These are phyloP conservation scores for Lactarius sp. DNA, from an alignment of 768 basidiomycete genomes.

Conservation along the genomic window DNA sequence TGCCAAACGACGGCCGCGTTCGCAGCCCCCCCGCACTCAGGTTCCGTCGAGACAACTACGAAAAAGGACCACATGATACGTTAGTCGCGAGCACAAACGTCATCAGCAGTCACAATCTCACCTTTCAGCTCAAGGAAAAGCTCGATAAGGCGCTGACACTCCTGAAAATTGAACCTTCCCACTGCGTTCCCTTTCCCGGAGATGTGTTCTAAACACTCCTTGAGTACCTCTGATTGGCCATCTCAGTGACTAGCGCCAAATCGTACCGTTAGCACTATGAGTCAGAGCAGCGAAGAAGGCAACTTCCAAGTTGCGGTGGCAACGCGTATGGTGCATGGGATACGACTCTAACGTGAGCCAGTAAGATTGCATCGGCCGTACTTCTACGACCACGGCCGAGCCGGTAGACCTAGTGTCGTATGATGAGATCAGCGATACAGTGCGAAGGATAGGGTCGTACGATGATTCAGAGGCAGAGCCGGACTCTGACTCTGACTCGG, in stretches of 20 bases:
- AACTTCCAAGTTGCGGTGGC: slow-evolving; percentile 4
- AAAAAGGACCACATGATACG: neutral
- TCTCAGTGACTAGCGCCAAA: neutral
- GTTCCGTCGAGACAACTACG: slow-evolving; percentile 4
- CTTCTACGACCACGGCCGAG: neutral
- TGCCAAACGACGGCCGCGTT: slow-evolving; percentile 14
- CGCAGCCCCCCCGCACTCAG: slow-evolving; percentile 1
- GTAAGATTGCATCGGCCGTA: slow-evolving; percentile 5
- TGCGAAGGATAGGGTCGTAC: neutral
- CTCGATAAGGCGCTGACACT: slow-evolving; percentile 10
- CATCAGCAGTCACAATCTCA: neutral
- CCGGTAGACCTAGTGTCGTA: neutral
- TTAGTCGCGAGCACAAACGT: neutral
- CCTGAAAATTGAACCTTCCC: slow-evolving; percentile 15
- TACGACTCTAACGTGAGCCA: slow-evolving; percentile 2
- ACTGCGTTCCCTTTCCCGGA: neutral
- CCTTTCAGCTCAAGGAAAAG: slow-evolving; percentile 16
- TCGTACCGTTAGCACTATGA: slow-evolving; percentile 16
- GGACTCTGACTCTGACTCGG: neutral
- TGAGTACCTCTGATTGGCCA: neutral
- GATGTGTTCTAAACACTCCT: slow-evolving; percentile 7
- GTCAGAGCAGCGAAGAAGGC: slow-evolving; percentile 9
- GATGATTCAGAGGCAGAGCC: neutral
- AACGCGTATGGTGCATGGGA: slow-evolving; percentile 12
- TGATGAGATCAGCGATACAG: neutral